Evolutionary conservation across 768 basidiomycete genomes (phyloP).

Genomic region (Fomitopsis serialis): DNA sequence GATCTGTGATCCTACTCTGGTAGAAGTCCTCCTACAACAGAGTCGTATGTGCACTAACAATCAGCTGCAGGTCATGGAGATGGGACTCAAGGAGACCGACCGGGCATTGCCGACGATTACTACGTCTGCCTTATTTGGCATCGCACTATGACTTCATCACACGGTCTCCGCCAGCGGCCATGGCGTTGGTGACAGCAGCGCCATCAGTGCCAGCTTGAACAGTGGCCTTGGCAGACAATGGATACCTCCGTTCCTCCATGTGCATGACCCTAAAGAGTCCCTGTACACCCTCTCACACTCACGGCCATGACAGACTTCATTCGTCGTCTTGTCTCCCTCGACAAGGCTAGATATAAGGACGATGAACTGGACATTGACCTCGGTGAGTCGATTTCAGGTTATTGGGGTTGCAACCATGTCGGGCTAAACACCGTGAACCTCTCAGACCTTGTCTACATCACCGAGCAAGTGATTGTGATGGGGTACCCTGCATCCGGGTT

Average conservation of each 20-base stretch:
- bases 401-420: slow-evolving; percentile 1
- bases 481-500: slow-evolving; percentile 81
- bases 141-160: slow-evolving; percentile 1
- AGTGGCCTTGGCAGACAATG: no score
- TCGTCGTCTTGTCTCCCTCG: slow-evolving; percentile 73
- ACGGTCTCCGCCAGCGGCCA: background rate
- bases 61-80: no score
- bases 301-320: slow-evolving; percentile 56
- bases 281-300: no score
- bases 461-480: slow-evolving; percentile 72
- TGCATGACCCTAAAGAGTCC: no score
- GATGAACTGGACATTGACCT: slow-evolving; percentile 63
- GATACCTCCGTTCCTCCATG: no score
- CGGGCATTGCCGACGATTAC: background rate
- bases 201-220: no score
- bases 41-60: no score
- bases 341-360: slow-evolving; percentile 75
- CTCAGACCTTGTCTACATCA: slow-evolving; percentile 61
- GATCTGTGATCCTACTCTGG: no score
- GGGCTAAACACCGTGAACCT: background rate
- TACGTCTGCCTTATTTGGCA: background rate
- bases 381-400: slow-evolving; percentile 35
- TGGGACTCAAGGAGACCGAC: no score
- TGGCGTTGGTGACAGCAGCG: background rate
- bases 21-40: no score